Base-by-base conservation (phyloP, 1,284 basidiomycete genomes). In the Cryptococcus sp. region DNA sequence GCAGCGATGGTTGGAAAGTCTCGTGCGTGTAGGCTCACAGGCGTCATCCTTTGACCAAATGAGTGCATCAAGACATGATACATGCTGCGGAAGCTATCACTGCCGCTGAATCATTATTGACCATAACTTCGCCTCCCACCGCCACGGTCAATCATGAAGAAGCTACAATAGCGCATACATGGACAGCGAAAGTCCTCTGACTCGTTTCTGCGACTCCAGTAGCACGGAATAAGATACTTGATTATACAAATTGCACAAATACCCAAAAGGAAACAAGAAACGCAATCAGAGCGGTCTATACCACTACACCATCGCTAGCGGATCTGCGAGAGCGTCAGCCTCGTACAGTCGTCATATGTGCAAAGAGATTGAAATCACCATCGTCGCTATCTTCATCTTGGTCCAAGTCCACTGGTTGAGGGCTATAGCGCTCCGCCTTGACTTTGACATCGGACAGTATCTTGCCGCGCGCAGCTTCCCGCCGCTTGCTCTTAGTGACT, bases 371-470 rank as follows among this genome's bases (percentile, higher is more conserved):
- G 8, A 15, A 60, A 62, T 54, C 56, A 66, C 65, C 69, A 42
- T 61, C 63, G 39, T 61, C 57, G 46, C 50, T 54, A 15, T 56
- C 57, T 6, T 50, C 47, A 23, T 53, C n/a, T 40, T 41, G 51
- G 42, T 25, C 52, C 49, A 41, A 25, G 3, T 50, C 27, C 16
- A 52, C 42, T n/a, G 46, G 47, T 7, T 44, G 39, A 40, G 56
- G 56, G 47, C 58, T 67, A 45, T 56, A 44, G 15, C 57, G 53
- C 46, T 63, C 67, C 20, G 55, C 55, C 31, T 69, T 64, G 6
- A 62, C 59, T 19, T 50, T 54, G 20, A 57, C 22, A 15, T 57
- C 57, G 10, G 51, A 47, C 25, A 39, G 1, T 25, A 20, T 23
- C 42, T 53, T 46, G 48, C 39, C 44, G 6, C 20, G 13, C 35